phyloP scores from a whole-genome alignment of 441 rosid species.

The Biscutella laevigata region DNA sequence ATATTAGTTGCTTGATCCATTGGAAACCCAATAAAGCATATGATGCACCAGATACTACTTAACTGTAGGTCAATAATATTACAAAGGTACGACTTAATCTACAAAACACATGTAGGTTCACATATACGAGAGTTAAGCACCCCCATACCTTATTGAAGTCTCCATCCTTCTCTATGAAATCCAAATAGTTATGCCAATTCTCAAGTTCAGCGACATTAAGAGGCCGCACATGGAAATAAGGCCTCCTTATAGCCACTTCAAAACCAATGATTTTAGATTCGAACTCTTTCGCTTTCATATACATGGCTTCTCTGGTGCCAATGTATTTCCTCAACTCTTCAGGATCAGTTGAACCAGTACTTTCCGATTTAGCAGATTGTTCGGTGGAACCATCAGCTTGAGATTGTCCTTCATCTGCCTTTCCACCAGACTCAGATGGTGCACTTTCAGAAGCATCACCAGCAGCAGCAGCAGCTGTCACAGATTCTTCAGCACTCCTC shows the following conservation, averaged over 20 bases:
- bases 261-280: conserved; percentile 83
- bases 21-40: conserved; percentile 93
- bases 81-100: conserved; percentile 53
- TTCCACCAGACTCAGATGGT: conserved; percentile 37
- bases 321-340: conserved; percentile 93
- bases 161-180: conserved; percentile 68
- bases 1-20: conserved; percentile 95
- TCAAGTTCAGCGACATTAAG: conserved; percentile 83
- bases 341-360: conserved; percentile 65
- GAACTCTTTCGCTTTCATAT: conserved; percentile 86
- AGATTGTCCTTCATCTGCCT: conserved; percentile 46
- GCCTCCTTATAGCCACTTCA: conserved; percentile 91
- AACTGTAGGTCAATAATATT: conserved; percentile 73
- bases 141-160: conserved; percentile 85
- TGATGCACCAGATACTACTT: conserved; percentile 89
- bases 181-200: conserved; percentile 90
- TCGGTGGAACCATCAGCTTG: conserved; percentile 43
- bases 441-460: conserved; percentile 31
- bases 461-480: conserved; percentile 30
- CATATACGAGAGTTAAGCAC: conserved; percentile 31
- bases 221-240: conserved; percentile 93
- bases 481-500: conserved; percentile 62
- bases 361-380: conserved; percentile 48
- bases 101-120: conserved; percentile 29
- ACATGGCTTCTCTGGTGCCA: conserved; percentile 73